Evolutionary conservation across 768 basidiomycete species (phyloP), one percentile per base, ranked within the genome.

Genomic region (Mycena rosella): DNA sequence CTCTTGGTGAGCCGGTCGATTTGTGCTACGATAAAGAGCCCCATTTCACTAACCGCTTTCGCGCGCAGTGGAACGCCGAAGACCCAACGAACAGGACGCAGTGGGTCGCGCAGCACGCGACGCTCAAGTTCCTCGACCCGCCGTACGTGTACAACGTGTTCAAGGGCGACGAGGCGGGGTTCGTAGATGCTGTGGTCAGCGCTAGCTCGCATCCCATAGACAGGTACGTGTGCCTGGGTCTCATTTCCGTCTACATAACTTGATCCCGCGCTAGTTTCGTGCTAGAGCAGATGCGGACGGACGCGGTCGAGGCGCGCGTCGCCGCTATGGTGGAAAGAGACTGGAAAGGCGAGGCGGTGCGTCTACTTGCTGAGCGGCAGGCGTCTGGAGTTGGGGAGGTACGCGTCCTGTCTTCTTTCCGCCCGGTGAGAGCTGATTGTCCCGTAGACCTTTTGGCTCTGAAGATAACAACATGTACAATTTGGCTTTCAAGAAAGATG

Each of bases 121-220:
- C 69, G 15, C 66, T 82, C 22, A 69, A 77, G 34, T 49, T 42
- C 14, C 74, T 75, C 26, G 77, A 76, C 32, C 78, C 78, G 26
- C 81, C 81, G 72, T 80, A 77, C 55, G 80, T 81, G 8, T 81
- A 81, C 52, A 72, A 80, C 55, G 77, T 80, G 22, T 75, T 76
- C 61, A 67, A 71, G 4, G 60, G 71, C 29, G 72, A 80, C 54
- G 74, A 70, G 48, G 72, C 72, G 0, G 79, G 74, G 4, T 77
- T 80, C 60, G 62, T 75, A 3, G 63, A 75, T 4, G 79, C 79
- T 2, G 68, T 79, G 13, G 61, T 72, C 55, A 42, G 56, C 8
- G 79, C 79, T 9, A 59, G 73, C 1, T 63, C 64, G 15, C 74
- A 72, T 1, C 78, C 78, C 6, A 80, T 81, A 44, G 70, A 74